These are phyloP conservation scores for Hibiscus trionum DNA, from an alignment of 345 rosid genomes.

Conservation along the genomic window DNA sequence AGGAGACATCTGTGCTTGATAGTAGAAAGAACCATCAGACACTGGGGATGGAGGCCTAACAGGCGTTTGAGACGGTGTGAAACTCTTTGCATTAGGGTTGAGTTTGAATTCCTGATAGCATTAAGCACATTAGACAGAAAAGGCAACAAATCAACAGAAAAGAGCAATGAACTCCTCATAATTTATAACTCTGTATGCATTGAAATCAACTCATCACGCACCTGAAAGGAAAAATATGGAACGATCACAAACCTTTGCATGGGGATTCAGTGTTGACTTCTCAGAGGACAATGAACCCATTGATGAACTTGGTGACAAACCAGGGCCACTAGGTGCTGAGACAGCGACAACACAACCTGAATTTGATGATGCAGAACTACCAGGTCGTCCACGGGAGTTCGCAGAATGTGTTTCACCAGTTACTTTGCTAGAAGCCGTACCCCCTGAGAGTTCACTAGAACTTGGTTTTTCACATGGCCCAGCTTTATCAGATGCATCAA, in stretches of 20 bases:
- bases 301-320: conserved; percentile 78
- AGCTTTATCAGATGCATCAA: conserved; percentile 35
- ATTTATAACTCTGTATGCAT: not conserved
- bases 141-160: not conserved
- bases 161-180: not conserved
- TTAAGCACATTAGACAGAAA: not conserved
- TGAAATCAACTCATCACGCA: not conserved
- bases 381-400: conserved; percentile 42
- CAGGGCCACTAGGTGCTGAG: conserved; percentile 43
- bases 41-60: conserved; percentile 56
- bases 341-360: conserved; percentile 39
- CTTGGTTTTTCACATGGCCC: conserved; percentile 32
- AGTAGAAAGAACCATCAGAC: conserved; percentile 57
- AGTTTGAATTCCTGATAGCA: conserved; percentile 76
- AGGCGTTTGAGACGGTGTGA: conserved; percentile 45
- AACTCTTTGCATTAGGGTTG: conserved; percentile 91
- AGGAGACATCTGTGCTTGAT: conserved; percentile 35
- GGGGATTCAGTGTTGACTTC: conserved; percentile 65
- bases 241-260: conserved; percentile 61
- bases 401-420: conserved; percentile 30
- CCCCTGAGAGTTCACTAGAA: conserved; percentile 35
- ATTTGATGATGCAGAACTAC: conserved; percentile 53
- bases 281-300: conserved; percentile 72
- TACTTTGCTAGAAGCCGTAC: conserved; percentile 30
- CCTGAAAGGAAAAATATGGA: not conserved